These are phyloP conservation scores for Alloascoidea africana DNA, from an alignment of 805 yeast species.

Conservation along the genomic window DNA sequence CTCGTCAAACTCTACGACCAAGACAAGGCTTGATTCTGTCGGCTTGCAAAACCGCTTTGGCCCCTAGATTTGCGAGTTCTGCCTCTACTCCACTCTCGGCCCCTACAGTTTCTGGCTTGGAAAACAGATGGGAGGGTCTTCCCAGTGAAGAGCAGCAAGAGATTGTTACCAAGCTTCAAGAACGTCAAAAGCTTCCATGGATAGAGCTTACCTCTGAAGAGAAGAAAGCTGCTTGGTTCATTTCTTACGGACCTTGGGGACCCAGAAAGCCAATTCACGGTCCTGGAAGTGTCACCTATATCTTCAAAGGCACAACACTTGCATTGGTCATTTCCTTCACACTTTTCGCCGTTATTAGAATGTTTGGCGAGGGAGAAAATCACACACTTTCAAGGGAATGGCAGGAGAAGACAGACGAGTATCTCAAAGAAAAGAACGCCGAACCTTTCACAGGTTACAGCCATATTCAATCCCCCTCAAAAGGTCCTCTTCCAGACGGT, in stretches of 20 bases:
- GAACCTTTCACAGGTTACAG: constrained; percentile 49
- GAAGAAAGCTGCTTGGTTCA: constrained; percentile 94
- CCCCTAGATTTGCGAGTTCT: too few species aligned
- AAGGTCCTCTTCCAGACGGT: constrained; percentile 15
- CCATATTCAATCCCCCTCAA: constrained; percentile 20
- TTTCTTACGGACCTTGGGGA: constrained; percentile 98
- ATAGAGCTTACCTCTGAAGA: constrained; percentile 71
- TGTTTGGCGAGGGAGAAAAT: too few species aligned
- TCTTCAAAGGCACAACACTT: constrained; percentile 52
- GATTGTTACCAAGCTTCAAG: constrained; percentile 65
- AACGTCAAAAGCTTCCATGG: constrained; percentile 98
- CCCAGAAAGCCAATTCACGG: constrained; percentile 94
- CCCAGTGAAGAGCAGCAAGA: constrained; percentile 82
- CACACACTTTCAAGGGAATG: constrained; percentile 86
- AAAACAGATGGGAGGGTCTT: constrained; percentile 81
- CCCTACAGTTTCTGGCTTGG: constrained; percentile 78
- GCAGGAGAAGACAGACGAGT: constrained; percentile 93
- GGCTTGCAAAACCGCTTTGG: too few species aligned
- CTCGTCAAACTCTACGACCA: not conserved
- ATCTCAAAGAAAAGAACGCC: constrained; percentile 88
- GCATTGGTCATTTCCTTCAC: constrained; percentile 38
- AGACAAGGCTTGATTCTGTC: too few species aligned
- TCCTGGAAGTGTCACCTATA: constrained; percentile 67
- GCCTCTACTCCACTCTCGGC: too few species aligned
- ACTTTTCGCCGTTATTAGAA: constrained; percentile 31